Percentiles rank a stretch among this genome's conserved stretches.
phyloP scores from a whole-genome alignment of 2,329 filamentous ascomycete genomes.

The Fusarium lyarnte region DNA sequence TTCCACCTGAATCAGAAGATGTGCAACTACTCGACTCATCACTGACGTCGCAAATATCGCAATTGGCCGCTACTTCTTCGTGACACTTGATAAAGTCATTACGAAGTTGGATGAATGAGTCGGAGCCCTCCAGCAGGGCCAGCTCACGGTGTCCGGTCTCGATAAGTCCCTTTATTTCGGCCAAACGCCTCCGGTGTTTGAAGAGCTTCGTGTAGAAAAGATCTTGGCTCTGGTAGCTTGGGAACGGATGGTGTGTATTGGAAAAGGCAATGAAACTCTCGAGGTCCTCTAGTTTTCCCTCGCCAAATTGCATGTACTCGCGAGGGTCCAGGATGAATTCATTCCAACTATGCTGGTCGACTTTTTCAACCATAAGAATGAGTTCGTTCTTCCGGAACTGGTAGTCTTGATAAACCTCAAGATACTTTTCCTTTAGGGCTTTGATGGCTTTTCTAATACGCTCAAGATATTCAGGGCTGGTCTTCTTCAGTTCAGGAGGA shows the following conservation, averaged over 20 bases:
- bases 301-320: neutral
- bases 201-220: neutral
- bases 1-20: neutral
- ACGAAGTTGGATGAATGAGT: constrained; percentile 14
- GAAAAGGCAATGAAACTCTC: neutral
- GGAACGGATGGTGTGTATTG: neutral
- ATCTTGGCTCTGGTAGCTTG: neutral
- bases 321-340: constrained; percentile 17
- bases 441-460: constrained; percentile 5
- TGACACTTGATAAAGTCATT: neutral
- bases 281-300: neutral
- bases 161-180: neutral
- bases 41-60: neutral
- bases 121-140: constrained; percentile 10
- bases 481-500: constrained; percentile 1
- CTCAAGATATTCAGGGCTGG: constrained; percentile 13
- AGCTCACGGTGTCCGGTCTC: constrained; percentile 10
- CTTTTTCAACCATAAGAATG: neutral
- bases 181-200: neutral
- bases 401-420: neutral
- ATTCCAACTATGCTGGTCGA: constrained; percentile 17
- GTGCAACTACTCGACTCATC: neutral
- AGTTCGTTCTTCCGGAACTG: neutral
- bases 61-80: neutral
- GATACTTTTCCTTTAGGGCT: constrained; percentile 3